Conservation (phyloP, 495 filamentous ascomycete species). For the Daldinia caldariorum region DNA sequence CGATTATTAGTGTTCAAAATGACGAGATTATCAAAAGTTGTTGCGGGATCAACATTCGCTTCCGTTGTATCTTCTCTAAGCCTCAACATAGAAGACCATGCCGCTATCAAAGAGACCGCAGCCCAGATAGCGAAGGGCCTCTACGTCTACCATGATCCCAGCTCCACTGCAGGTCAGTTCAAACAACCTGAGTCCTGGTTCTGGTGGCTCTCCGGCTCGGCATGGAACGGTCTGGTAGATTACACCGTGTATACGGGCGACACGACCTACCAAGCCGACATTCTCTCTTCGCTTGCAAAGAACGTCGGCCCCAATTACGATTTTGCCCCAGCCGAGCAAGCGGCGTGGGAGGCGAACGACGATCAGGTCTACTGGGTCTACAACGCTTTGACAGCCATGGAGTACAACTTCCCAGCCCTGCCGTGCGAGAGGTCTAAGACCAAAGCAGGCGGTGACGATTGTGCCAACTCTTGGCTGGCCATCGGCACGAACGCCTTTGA, state of each 20-base stretch:
- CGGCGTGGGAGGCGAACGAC: slow-evolving; percentile 80
- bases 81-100: slow-evolving; percentile 35
- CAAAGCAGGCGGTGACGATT: slow-evolving; percentile 62
- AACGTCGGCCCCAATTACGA: slow-evolving; percentile 74
- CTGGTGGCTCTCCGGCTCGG: slow-evolving; percentile 83
- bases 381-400: slow-evolving; percentile 80
- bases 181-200: slow-evolving; percentile 79
- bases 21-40: slow-evolving; percentile 35
- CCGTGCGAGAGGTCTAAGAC: slow-evolving; percentile 43
- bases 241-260: slow-evolving; percentile 88
- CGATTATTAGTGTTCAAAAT: slow-evolving; percentile 25
- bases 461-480: slow-evolving; percentile 75
- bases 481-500: slow-evolving; percentile 82
- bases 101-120: slow-evolving; percentile 54
- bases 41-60: slow-evolving; percentile 21
- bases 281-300: slow-evolving; percentile 71
- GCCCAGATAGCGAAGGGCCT: slow-evolving; percentile 57
- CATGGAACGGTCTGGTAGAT: slow-evolving; percentile 79
- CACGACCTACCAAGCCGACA: slow-evolving; percentile 73
- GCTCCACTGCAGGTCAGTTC: slow-evolving; percentile 68
- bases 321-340: slow-evolving; percentile 84
- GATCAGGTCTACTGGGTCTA: slow-evolving; percentile 90
- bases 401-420: slow-evolving; percentile 67
- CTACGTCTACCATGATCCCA: slow-evolving; percentile 74
- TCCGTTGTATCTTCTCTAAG: slow-evolving; percentile 26